These are phyloP conservation scores for Penicillium sp. DNA, from an alignment of 2,329 filamentous ascomycete species.

Conservation along the genomic window DNA sequence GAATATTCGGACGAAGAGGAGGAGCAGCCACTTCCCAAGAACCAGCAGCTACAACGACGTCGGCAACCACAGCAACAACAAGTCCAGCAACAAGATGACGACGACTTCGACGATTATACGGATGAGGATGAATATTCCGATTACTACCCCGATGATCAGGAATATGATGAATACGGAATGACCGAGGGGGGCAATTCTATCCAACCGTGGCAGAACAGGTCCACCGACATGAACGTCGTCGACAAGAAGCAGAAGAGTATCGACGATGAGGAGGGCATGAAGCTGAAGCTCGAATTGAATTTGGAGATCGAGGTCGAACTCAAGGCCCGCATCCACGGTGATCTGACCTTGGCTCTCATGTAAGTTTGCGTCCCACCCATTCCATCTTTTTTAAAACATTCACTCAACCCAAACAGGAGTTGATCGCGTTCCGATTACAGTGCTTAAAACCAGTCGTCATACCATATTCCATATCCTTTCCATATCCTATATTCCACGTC, in stretches of 20 bases:
- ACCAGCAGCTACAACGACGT: slow-evolving; percentile 22
- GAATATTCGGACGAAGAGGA: slow-evolving; percentile 30
- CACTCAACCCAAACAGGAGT: slow-evolving; percentile 31
- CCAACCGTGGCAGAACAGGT: slow-evolving; percentile 33
- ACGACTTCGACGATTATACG: slow-evolving; percentile 27
- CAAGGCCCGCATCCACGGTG: slow-evolving; percentile 68
- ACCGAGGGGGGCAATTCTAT: slow-evolving; percentile 23
- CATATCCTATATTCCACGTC: not conserved
- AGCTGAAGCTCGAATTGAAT: slow-evolving; percentile 63
- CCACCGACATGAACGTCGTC: slow-evolving; percentile 34
- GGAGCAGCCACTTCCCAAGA: slow-evolving; percentile 19
- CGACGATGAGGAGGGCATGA: slow-evolving; percentile 51
- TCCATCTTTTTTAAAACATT: slow-evolving; percentile 1
- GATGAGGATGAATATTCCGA: slow-evolving; percentile 32
- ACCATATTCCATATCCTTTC: not conserved
- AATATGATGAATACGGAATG: slow-evolving; percentile 28
- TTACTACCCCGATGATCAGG: slow-evolving; percentile 33
- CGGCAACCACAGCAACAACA: slow-evolving; percentile 22
- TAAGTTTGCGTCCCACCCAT: slow-evolving; percentile 34
- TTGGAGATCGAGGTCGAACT: slow-evolving; percentile 66
- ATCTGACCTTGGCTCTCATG: slow-evolving; percentile 60
- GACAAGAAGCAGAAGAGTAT: slow-evolving; percentile 32
- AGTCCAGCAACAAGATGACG: slow-evolving; percentile 30
- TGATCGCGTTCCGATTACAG: slow-evolving; percentile 25
- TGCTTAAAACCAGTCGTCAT: slow-evolving; percentile 18